A percentile compares a stretch with the other conserved stretches of the same genome.
Evolutionary conservation across 1,284 basidiomycete species (phyloP).

Genomic region (Cryptococcus sp.): DNA sequence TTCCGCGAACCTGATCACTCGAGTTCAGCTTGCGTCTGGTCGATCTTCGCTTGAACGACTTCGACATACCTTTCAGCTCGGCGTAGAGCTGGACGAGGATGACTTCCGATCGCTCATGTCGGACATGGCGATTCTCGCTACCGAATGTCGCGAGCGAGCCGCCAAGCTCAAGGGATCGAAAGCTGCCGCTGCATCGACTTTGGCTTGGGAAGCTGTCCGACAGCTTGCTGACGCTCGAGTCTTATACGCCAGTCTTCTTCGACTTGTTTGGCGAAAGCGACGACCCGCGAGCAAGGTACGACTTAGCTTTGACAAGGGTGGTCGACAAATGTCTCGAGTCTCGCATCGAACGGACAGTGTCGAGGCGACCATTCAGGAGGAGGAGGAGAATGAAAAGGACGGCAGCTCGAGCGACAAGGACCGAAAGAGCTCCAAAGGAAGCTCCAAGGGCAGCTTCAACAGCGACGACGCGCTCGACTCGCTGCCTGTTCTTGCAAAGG

Average conservation of each 20-base stretch:
- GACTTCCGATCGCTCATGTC: constrained; percentile 37
- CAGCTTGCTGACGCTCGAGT: constrained; percentile 39
- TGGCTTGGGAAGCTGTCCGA: constrained; percentile 37
- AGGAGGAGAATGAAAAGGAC: constrained; percentile 14
- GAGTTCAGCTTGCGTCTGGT: constrained; percentile 39
- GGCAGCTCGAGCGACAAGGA: background rate
- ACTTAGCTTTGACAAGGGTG: background rate
- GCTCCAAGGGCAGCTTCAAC: background rate
- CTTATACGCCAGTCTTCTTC: constrained; percentile 36
- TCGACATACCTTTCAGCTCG: constrained; percentile 35
- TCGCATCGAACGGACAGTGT: constrained; percentile 1
- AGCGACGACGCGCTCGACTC: constrained; percentile 7
- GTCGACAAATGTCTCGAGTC: constrained; percentile 6
- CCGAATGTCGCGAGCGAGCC: constrained; percentile 35
- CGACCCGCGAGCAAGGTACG: constrained; percentile 16
- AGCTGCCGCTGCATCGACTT: constrained; percentile 25
- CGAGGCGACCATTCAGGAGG: constrained; percentile 12
- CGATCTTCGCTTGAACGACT: constrained; percentile 32
- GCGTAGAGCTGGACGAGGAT: constrained; percentile 35
- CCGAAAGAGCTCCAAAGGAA: background rate
- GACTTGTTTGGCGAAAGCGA: constrained; percentile 37
- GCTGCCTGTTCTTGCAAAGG: background rate
- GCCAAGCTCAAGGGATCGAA: constrained; percentile 35
- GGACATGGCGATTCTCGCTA: constrained; percentile 37
- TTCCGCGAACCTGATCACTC: constrained; percentile 38